Conservation (phyloP, 306 rosid species). For the Hippophae tibetana region DNA sequence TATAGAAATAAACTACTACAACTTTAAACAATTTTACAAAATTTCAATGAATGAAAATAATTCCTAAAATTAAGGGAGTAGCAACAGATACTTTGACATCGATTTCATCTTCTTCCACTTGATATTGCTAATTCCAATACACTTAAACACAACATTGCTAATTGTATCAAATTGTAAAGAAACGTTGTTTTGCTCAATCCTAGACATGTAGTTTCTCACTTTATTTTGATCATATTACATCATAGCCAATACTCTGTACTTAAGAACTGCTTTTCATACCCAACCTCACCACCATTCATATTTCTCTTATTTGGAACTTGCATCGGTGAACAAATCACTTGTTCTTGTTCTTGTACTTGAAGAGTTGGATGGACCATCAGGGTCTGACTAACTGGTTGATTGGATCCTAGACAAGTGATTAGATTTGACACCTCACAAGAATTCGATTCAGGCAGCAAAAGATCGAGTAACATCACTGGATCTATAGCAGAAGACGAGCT, state of each 20-base stretch:
- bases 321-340: not conserved
- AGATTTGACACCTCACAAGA: slow-evolving; percentile 10
- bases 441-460: slow-evolving; percentile 58
- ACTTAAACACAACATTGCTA: slow-evolving; percentile 46
- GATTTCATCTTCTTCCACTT: slow-evolving; percentile 21
- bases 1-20: too few species aligned
- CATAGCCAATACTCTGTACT: slow-evolving; percentile 44
- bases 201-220: slow-evolving; percentile 68
- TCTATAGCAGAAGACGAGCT: slow-evolving; percentile 25
- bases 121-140: slow-evolving; percentile 45
- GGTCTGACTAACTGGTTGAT: slow-evolving; percentile 1
- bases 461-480: slow-evolving; percentile 54
- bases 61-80: too few species aligned
- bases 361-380: not conserved
- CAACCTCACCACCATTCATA: not conserved
- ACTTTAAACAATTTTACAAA: too few species aligned
- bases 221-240: slow-evolving; percentile 76
- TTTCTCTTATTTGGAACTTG: not conserved
- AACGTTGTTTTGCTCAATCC: slow-evolving; percentile 46
- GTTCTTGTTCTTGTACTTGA: not conserved
- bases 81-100: not conserved
- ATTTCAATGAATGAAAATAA: too few species aligned
- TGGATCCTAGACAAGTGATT: slow-evolving; percentile 3
- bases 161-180: slow-evolving; percentile 46
- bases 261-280: slow-evolving; percentile 41